Percentiles rank a stretch among this genome's conserved stretches.
Conservation (phyloP, 2,329 filamentous ascomycete species). For the Gnomoniopsis sp. region DNA sequence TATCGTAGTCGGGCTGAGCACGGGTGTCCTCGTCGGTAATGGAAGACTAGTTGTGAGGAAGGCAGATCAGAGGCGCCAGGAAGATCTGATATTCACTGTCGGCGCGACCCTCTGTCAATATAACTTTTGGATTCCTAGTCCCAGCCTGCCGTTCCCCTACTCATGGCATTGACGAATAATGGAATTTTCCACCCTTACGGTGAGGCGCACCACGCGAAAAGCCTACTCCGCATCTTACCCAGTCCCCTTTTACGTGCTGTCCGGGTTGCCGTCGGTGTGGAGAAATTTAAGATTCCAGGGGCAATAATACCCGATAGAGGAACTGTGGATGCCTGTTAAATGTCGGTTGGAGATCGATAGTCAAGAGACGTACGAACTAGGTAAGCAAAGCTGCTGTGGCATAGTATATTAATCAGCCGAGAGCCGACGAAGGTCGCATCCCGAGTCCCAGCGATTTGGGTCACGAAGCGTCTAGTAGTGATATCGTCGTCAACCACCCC, state of each 20-base stretch:
- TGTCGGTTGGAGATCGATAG: not conserved
- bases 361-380: not conserved
- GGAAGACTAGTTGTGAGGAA: no score
- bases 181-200: conserved; percentile 3
- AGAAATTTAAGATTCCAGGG: conserved; percentile 1
- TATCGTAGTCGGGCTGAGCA: not conserved
- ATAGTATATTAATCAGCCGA: not conserved
- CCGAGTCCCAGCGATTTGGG: not conserved
- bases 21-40: no score
- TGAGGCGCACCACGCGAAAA: not conserved
- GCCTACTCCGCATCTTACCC: conserved; percentile 3
- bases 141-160: not conserved
- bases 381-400: not conserved
- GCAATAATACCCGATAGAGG: not conserved
- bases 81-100: no score
- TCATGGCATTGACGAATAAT: not conserved
- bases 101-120: no score
- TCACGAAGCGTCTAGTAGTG: no score
- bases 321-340: not conserved
- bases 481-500: not conserved
- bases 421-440: not conserved
- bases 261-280: conserved; percentile 9
- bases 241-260: conserved; percentile 1
- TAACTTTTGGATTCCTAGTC: no score
- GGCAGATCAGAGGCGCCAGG: no score